phyloP scores from a whole-genome alignment of 768 basidiomycete genomes.

The Amanita thiersii region DNA sequence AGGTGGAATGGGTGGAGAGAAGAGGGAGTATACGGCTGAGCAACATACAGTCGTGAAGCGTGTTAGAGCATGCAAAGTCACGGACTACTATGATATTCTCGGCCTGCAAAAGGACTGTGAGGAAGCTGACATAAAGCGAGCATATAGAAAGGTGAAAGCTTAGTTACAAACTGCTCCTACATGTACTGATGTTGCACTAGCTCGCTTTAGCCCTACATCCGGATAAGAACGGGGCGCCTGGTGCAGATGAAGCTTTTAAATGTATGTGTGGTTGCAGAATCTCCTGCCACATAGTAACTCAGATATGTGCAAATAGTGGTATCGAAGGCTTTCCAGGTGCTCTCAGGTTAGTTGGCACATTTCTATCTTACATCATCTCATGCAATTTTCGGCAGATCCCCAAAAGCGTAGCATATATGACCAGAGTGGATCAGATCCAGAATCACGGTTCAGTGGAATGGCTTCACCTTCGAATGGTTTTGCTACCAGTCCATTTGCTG shows the following conservation, averaged over 20 bases:
- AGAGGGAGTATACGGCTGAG: slow-evolving; percentile 83
- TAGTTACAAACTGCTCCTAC: neutral
- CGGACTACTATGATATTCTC: slow-evolving; percentile 92
- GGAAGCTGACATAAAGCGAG: slow-evolving; percentile 84
- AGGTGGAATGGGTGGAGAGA: slow-evolving; percentile 56
- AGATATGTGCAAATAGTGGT: slow-evolving; percentile 56
- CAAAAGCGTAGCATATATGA: slow-evolving; percentile 89
- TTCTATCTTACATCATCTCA: neutral
- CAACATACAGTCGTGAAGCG: slow-evolving; percentile 79
- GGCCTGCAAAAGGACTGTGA: slow-evolving; percentile 73
- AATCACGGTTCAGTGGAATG: slow-evolving; percentile 71
- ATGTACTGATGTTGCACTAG: slow-evolving; percentile 25
- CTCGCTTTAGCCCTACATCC: slow-evolving; percentile 86
- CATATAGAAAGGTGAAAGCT: slow-evolving; percentile 79
- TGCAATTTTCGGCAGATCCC: slow-evolving; percentile 41
- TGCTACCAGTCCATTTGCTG: slow-evolving; percentile 39
- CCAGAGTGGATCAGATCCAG: slow-evolving; percentile 80
- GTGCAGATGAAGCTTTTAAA: slow-evolving; percentile 98
- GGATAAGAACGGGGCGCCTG: slow-evolving; percentile 95
- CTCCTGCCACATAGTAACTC: slow-evolving; percentile 8
- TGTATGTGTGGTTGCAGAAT: slow-evolving; percentile 39
- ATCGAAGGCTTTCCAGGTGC: slow-evolving; percentile 92
- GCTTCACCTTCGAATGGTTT: slow-evolving; percentile 46
- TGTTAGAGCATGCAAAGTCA: slow-evolving; percentile 77
- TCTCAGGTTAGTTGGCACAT: slow-evolving; percentile 51